Evolutionary conservation across 495 filamentous ascomycete species (phyloP).

Genomic region (Talaromyces ruber): DNA sequence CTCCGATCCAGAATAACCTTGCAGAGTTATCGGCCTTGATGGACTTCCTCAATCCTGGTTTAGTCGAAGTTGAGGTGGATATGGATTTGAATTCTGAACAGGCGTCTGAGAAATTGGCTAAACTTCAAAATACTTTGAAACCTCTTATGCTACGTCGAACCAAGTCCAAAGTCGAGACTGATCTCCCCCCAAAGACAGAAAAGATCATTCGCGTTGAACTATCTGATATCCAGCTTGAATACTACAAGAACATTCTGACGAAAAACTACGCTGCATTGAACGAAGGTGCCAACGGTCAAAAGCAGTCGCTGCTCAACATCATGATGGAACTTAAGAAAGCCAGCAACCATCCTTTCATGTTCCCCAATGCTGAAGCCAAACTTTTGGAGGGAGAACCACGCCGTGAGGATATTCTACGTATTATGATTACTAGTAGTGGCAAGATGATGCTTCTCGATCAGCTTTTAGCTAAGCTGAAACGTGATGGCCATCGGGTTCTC

Average conservation of each 20-base stretch:
- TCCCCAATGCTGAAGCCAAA: conserved; percentile 82
- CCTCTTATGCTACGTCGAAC: conserved; percentile 95
- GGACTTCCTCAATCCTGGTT: conserved; percentile 90
- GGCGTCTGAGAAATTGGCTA: conserved; percentile 59
- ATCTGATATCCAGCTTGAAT: conserved; percentile 90
- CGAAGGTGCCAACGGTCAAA: conserved; percentile 76
- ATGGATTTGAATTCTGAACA: conserved; percentile 68
- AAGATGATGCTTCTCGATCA: conserved; percentile 99
- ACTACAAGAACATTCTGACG: conserved; percentile 98
- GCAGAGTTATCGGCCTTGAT: conserved; percentile 86
- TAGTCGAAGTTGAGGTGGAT: conserved; percentile 78
- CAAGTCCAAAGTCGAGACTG: conserved; percentile 93
- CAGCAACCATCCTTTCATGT: conserved; percentile 98
- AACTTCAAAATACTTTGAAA: conserved; percentile 66
- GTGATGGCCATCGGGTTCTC: conserved; percentile 86
- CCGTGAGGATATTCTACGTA: conserved; percentile 81
- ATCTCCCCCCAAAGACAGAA: conserved; percentile 91
- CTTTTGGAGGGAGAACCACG: conserved; percentile 67
- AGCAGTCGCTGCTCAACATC: conserved; percentile 93
- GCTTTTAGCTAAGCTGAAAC: conserved; percentile 80
- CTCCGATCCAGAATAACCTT: conserved; percentile 93
- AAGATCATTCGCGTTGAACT: conserved; percentile 98
- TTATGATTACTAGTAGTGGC: conserved; percentile 88
- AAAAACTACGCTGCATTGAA: conserved; percentile 94
- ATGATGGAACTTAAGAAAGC: conserved; percentile 99